A percentile compares a stretch with the other conserved stretches of the same genome.
Evolutionary conservation across 1,284 basidiomycete species (phyloP).

Genomic region (Apiotrichum sp.): DNA sequence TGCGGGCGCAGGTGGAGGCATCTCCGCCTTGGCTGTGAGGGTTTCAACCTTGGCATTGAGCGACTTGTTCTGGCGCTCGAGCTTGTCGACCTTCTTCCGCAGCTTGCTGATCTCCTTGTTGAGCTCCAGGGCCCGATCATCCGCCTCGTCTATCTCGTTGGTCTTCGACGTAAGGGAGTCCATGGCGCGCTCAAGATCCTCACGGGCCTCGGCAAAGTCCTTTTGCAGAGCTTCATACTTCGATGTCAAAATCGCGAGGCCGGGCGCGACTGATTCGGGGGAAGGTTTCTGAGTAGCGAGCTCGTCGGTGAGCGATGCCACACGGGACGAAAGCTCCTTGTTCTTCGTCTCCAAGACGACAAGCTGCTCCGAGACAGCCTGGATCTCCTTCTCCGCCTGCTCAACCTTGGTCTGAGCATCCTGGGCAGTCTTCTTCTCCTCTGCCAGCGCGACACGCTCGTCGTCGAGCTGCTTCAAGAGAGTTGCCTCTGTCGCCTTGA

Average conservation of each 20-base stretch:
- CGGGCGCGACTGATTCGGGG: background rate
- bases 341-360: constrained; percentile 10
- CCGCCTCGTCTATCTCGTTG: constrained; percentile 18
- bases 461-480: background rate
- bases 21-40: background rate
- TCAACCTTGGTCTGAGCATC: background rate
- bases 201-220: constrained; percentile 18
- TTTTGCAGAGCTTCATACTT: constrained; percentile 28
- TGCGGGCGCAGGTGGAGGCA: background rate
- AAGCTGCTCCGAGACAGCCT: constrained; percentile 2
- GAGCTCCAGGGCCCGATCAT: constrained; percentile 17
- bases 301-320: constrained; percentile 7
- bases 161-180: constrained; percentile 12
- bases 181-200: constrained; percentile 11
- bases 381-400: constrained; percentile 1
- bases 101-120: constrained; percentile 12
- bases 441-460: background rate
- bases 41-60: constrained; percentile 11
- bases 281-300: background rate
- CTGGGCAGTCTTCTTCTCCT: background rate
- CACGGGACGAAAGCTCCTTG: constrained; percentile 5
- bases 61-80: constrained; percentile 10
- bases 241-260: background rate
- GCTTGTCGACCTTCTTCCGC: constrained; percentile 6
- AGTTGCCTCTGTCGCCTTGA: background rate